Percentiles rank a stretch among this genome's conserved stretches.
Evolutionary conservation across 2,329 filamentous ascomycete genomes (phyloP).

Genomic region (Pseudogymnoascus sp.): DNA sequence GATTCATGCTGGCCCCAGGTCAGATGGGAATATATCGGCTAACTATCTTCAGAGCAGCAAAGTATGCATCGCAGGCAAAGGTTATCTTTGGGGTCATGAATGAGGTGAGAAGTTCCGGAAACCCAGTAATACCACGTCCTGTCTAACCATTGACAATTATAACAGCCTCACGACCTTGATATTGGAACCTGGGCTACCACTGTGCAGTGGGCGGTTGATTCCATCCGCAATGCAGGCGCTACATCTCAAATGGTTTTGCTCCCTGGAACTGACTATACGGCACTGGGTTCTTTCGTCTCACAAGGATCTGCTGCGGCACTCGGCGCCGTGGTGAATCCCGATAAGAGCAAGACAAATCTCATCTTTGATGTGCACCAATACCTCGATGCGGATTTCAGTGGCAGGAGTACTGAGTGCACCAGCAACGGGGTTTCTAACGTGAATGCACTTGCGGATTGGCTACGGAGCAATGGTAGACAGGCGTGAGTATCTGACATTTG

Average conservation of each 20-base stretch:
- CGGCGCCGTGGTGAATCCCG: constrained; percentile 48
- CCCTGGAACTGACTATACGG: constrained; percentile 53
- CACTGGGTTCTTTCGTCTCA: constrained; percentile 41
- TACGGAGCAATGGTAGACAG: constrained; percentile 41
- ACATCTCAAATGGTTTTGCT: constrained; percentile 56
- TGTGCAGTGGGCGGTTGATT: constrained; percentile 55
- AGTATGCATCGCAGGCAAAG: constrained; percentile 45
- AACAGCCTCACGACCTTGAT: constrained; percentile 12
- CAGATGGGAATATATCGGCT: background rate
- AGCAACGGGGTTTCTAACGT: constrained; percentile 46
- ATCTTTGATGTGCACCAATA: constrained; percentile 55
- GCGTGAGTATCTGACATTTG: constrained; percentile 30
- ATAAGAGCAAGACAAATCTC: constrained; percentile 46
- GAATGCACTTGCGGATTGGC: constrained; percentile 37
- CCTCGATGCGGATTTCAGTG: constrained; percentile 52
- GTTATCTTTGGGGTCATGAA: constrained; percentile 64
- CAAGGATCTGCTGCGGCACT: constrained; percentile 46
- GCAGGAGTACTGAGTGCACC: constrained; percentile 43
- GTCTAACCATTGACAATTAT: background rate
- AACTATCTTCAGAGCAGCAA: constrained; percentile 34
- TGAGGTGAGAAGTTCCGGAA: constrained; percentile 38
- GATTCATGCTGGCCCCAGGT: too few species aligned
- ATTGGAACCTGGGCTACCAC: constrained; percentile 51
- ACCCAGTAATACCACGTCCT: constrained; percentile 34
- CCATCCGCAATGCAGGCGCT: constrained; percentile 56